Percentiles rank a stretch among this genome's conserved stretches.
Evolutionary conservation across 306 rosid genomes (phyloP).

Genomic region (barrel medic (Medicago truncatula)): MtrunA17r5.0-ANR NC_053049.1:7285001-7285500

Average conservation of each 20-base stretch:
- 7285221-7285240: conserved; percentile 18
- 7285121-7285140: not conserved
- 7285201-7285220: not conserved
- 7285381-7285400: conserved; percentile 1
- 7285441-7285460: not conserved
- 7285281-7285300: conserved; percentile 1
- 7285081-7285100: not conserved
- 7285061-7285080: conserved; percentile 20
- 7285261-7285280: conserved; percentile 8
- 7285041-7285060: not conserved
- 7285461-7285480: not conserved
- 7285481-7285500: not conserved
- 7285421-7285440: not conserved
- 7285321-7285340: not conserved
- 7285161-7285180: not conserved
- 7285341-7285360: conserved; percentile 10
- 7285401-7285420: not conserved
- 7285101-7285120: not conserved
- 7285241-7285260: not conserved
- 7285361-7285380: not conserved
- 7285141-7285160: not conserved
- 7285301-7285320: not conserved
- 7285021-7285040: not conserved
- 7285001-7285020: not conserved
- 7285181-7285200: conserved; percentile 12